A percentile compares a stretch with the other conserved stretches of the same genome.
Conservation (phyloP, 1,284 basidiomycete genomes). For the Porogramme epimiltina region DNA sequence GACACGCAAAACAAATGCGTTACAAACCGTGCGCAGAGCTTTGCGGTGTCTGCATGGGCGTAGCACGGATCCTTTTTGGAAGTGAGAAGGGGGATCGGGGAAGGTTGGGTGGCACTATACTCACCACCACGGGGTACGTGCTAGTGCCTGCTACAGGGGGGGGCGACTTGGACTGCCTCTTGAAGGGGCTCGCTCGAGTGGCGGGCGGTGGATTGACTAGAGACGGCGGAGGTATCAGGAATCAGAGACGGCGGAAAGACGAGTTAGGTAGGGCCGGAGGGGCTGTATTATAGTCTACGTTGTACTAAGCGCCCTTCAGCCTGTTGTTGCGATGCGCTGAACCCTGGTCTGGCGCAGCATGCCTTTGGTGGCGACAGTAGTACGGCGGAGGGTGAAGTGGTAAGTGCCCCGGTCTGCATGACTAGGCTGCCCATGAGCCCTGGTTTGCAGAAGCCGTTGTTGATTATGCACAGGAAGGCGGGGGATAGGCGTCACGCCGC, state of each 20-base stretch:
- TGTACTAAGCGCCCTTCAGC: no score
- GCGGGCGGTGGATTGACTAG: conserved; percentile 29
- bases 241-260: conserved; percentile 13
- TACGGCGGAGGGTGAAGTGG: no score
- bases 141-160: conserved; percentile 19
- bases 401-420: no score
- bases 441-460: no score
- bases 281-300: no score
- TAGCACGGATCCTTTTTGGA: conserved; percentile 71
- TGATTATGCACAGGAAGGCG: no score
- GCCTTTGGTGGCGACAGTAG: no score
- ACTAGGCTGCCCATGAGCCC: no score
- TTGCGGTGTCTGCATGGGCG: conserved; percentile 70
- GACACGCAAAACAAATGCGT: conserved; percentile 79
- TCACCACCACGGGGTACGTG: conserved; percentile 18
- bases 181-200: conserved; percentile 35
- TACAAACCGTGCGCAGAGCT: conserved; percentile 75
- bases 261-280: no score
- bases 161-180: conserved; percentile 26
- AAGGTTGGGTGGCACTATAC: conserved; percentile 8
- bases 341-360: no score
- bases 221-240: conserved; percentile 33
- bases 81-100: conserved; percentile 4
- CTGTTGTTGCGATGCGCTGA: no score
- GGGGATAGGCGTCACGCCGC: no score